Conservation (phyloP, 1,284 basidiomycete genomes). For the Afroboletus lepidellus region DNA sequence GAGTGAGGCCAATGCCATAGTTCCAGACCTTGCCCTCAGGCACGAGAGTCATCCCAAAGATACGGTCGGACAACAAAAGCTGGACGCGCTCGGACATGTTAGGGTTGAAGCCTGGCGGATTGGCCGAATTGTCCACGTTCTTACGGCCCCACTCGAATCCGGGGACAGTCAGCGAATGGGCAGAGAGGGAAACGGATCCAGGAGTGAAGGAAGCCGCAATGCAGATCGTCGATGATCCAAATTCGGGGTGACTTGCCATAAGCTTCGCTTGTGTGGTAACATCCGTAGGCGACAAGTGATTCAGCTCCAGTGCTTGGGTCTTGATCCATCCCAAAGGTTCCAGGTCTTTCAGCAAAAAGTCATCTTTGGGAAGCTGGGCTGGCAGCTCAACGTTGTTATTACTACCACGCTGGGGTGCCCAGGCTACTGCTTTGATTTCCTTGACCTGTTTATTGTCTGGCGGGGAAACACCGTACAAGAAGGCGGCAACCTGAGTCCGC, state of each 20-base stretch:
- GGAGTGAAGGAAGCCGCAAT: constrained; percentile 96
- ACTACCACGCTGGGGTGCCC: constrained; percentile 95
- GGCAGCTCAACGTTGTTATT: constrained; percentile 93
- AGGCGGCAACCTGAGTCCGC: constrained; percentile 94
- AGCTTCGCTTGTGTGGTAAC: constrained; percentile 95
- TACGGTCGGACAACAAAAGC: constrained; percentile 89
- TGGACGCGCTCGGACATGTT: constrained; percentile 98
- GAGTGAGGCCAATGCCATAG: constrained; percentile 89
- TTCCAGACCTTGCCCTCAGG: constrained; percentile 94
- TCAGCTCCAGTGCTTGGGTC: constrained; percentile 90
- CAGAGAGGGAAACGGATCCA: constrained; percentile 93
- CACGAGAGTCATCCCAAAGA: constrained; percentile 88
- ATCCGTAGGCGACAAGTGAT: constrained; percentile 90
- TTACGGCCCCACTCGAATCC: constrained; percentile 99
- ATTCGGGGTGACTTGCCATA: constrained; percentile 95
- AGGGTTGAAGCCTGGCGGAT: constrained; percentile 89
- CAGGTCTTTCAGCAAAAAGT: constrained; percentile 91
- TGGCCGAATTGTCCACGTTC: constrained; percentile 82
- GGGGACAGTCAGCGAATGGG: constrained; percentile 84
- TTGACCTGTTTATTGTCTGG: constrained; percentile 98
- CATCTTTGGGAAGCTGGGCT: constrained; percentile 83
- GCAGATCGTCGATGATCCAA: constrained; percentile 93
- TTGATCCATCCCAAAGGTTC: constrained; percentile 99
- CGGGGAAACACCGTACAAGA: constrained; percentile 90
- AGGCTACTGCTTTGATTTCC: constrained; percentile 96